Base-by-base conservation (phyloP, 1,284 basidiomycete species). In the Ceratobasidium sp. region DNA sequence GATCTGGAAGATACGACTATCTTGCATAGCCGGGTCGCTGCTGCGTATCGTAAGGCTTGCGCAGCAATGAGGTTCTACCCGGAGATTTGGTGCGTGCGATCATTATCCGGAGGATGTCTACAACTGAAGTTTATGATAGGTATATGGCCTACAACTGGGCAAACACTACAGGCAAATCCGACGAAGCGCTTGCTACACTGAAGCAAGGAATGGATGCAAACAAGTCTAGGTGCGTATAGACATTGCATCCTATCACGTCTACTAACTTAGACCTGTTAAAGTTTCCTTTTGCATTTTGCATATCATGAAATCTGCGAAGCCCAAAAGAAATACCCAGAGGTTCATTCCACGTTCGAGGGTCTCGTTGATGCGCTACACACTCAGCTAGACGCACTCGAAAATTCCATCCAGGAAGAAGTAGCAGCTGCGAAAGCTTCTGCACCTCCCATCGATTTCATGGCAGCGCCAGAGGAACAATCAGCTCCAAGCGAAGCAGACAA, bases 61-160 rank as follows among this genome's bases (percentile, higher is more conserved):
- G 92, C 96, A 81, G 88, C 93, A 79, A 95, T 99, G 94, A 90
- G 97, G 59, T 99, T 96, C 86, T 99, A 94, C 84, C 92, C 95
- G 5, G 98, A 99, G 84, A 92, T 99, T 66, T 98, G 96, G 97
- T 95, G 80, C 78, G 89, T 84, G 4, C 12, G 1, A 6, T 17
- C 48, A 61, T 33, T 38, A 1, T 26, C 17, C 26, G 7, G 48
- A 54, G 10, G 15, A 15, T 10, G 23, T n/a, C 26, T 28, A 23
- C 23, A 20, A 33, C 40, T 80, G 33, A 74, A 77, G 76, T 54
- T 42, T 42, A 15, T 56, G 15, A 61, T n/a, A 96, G 95, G 93
- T 97, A 95, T 84, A 94, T 97, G 90, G 94, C 96, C 1, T 95
- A 94, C 81, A 90, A 88, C 23, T 97, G 95, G 91, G 92, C 92